Percentiles rank a stretch among this genome's conserved stretches.
phyloP scores from a whole-genome alignment of 768 basidiomycete genomes.

The Podaxis mareebaensis region DNA sequence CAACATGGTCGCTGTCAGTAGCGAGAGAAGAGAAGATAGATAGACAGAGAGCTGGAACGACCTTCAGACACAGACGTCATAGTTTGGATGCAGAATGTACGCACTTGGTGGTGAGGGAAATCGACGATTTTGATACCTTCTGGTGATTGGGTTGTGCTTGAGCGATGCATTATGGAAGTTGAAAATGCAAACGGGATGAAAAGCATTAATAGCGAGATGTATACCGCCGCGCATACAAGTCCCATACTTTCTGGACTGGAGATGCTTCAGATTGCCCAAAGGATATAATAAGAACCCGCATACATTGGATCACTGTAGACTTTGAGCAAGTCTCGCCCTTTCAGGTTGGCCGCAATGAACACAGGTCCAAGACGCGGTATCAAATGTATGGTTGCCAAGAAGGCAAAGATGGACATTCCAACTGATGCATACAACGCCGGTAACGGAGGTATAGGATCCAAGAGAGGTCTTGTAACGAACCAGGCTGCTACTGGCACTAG shows the following conservation, averaged over 20 bases:
- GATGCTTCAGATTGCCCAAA: neutral
- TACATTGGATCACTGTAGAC: constrained; percentile 72
- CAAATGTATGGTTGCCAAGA: constrained; percentile 71
- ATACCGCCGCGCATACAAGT: constrained; percentile 86
- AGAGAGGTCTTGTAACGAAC: constrained; percentile 71
- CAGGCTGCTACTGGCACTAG: constrained; percentile 70
- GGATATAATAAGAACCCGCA: constrained; percentile 24
- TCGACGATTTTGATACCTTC: constrained; percentile 69
- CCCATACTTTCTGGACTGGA: constrained; percentile 91
- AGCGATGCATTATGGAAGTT: constrained; percentile 54
- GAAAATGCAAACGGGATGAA: constrained; percentile 98
- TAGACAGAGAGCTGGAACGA: constrained; percentile 78
- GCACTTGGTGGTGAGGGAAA: constrained; percentile 78
- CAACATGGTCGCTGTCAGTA: constrained; percentile 89
- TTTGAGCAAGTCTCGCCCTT: constrained; percentile 88
- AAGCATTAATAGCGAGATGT: constrained; percentile 82
- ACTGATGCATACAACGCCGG: constrained; percentile 77
- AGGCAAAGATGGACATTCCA: constrained; percentile 84
- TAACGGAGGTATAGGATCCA: constrained; percentile 67
- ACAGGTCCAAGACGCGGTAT: constrained; percentile 82
- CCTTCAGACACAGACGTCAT: neutral
- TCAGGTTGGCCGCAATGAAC: constrained; percentile 80
- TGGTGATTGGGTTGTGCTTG: constrained; percentile 39
- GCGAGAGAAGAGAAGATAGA: constrained; percentile 87
- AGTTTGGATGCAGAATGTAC: constrained; percentile 20